Evolutionary conservation across 331 rosid genomes (phyloP).

Genomic region (Dryas integrifolia): DNA sequence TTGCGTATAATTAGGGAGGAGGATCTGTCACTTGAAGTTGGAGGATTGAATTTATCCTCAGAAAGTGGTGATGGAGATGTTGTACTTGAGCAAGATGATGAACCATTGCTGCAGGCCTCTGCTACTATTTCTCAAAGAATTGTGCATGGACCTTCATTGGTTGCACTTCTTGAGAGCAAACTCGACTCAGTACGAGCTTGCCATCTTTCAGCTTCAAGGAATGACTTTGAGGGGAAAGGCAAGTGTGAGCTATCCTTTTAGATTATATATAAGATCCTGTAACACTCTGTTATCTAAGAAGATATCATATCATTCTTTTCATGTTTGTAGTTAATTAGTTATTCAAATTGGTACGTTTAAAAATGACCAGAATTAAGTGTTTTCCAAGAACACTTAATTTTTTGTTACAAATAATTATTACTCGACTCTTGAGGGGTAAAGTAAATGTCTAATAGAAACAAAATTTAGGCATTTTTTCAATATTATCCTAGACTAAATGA

Average conservation of each 20-base stretch:
- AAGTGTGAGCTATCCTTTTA: neutral
- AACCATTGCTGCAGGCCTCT: neutral
- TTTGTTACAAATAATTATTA: too few species aligned
- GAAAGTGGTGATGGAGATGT: neutral
- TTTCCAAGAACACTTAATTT: too few species aligned
- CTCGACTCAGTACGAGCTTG: neutral
- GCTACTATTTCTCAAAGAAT: neutral
- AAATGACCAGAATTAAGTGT: too few species aligned
- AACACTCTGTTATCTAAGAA: neutral
- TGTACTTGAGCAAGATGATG: constrained; percentile 16
- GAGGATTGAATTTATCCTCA: constrained; percentile 1
- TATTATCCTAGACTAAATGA: neutral
- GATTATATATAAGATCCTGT: neutral
- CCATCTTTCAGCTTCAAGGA: constrained; percentile 3
- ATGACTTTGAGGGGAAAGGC: constrained; percentile 13
- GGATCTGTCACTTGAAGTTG: constrained; percentile 11
- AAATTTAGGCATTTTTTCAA: neutral
- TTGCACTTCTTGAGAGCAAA: constrained; percentile 4
- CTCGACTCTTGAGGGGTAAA: too few species aligned
- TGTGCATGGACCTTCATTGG: constrained; percentile 1
- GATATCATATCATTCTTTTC: neutral
- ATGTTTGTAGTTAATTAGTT: neutral
- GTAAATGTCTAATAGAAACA: neutral
- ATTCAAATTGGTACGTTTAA: too few species aligned
- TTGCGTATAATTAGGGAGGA: constrained; percentile 13